phyloP scores from a whole-genome alignment of 208 protist genomes.

The Trypanosoma conorhini region DNA sequence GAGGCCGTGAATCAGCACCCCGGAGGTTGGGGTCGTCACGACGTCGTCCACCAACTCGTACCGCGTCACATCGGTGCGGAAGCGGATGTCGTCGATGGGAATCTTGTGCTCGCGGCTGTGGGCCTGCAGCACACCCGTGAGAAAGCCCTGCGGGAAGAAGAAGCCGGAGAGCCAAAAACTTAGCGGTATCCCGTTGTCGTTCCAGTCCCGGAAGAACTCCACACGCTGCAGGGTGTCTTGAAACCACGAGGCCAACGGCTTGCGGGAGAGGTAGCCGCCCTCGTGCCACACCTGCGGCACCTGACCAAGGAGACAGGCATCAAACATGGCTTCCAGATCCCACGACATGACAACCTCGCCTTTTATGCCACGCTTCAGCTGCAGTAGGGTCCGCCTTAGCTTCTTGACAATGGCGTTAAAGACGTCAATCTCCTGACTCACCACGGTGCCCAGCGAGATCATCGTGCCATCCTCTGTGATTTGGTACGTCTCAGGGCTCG shows the following conservation, averaged over 20 bases:
- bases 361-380: constrained; percentile 85
- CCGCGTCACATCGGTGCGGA: constrained; percentile 83
- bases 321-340: constrained; percentile 91
- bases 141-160: constrained; percentile 98
- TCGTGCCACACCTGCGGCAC: constrained; percentile 93
- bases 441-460: constrained; percentile 91
- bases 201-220: constrained; percentile 95
- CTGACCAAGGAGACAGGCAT: constrained; percentile 85
- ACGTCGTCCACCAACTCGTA: constrained; percentile 79
- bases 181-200: constrained; percentile 88
- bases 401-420: constrained; percentile 88
- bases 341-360: constrained; percentile 93
- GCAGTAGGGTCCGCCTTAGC: constrained; percentile 62
- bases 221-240: constrained; percentile 93
- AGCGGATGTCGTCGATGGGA: constrained; percentile 92
- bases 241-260: constrained; percentile 96
- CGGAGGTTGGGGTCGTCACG: constrained; percentile 47
- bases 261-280: constrained; percentile 94
- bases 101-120: constrained; percentile 88
- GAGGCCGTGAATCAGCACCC: constrained; percentile 94
- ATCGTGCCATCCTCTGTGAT: constrained; percentile 85
- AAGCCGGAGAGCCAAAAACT: constrained; percentile 98
- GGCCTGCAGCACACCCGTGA: constrained; percentile 92
- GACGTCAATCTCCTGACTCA: constrained; percentile 88
- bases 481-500: constrained; percentile 83